Conservation (phyloP, 257 asterid genomes). For the Vinca minor region DNA sequence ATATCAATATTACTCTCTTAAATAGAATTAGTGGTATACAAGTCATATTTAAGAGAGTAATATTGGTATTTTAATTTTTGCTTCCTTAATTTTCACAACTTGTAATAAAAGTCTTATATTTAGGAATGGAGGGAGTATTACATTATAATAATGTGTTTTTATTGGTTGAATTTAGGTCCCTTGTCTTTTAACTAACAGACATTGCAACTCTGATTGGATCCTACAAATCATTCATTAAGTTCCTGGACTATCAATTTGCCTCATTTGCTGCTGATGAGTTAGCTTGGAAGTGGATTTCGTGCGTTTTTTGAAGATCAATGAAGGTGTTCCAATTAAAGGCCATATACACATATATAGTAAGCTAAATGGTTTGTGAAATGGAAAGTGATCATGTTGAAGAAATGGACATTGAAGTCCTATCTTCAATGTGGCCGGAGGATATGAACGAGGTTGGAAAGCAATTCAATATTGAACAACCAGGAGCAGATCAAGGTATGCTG, state of each 20-base stretch:
- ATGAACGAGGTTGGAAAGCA: slow-evolving; percentile 73
- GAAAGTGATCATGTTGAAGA: slow-evolving; percentile 55
- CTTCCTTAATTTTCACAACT: no score
- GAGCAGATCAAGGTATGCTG: slow-evolving; percentile 74
- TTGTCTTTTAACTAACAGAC: neutral
- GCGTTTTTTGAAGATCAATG: neutral
- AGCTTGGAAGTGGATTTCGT: neutral
- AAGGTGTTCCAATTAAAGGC: slow-evolving; percentile 8
- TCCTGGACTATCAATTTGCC: neutral
- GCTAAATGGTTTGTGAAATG: slow-evolving; percentile 50
- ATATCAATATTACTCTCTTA: no score
- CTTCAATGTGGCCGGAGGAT: slow-evolving; percentile 97
- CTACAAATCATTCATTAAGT: neutral
- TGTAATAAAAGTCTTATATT: no score
- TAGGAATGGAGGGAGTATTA: no score
- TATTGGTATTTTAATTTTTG: no score
- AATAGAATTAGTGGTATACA: no score
- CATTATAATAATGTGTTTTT: neutral
- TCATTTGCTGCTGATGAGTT: neutral
- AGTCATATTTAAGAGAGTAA: no score
- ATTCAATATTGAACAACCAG: slow-evolving; percentile 71
- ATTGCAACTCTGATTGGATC: neutral
- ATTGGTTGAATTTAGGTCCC: neutral
- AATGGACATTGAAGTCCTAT: slow-evolving; percentile 65
- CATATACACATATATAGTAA: neutral